phyloP scores from a whole-genome alignment of 805 yeast genomes.

The Yamadazyma akitaensis region DNA sequence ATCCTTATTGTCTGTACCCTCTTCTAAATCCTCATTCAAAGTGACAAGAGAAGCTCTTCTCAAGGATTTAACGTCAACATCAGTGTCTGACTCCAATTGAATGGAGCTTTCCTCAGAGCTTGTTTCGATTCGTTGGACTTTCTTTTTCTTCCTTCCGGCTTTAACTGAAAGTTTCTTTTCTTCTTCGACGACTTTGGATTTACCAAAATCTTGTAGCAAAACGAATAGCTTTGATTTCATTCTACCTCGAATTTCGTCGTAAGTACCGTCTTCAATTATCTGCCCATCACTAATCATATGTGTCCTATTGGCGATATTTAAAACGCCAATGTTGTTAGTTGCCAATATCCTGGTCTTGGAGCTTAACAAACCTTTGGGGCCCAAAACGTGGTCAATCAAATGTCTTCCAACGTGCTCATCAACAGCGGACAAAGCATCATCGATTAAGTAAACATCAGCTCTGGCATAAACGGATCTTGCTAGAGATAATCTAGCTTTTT shows the following conservation, averaged over 20 bases:
- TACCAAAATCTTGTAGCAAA: conserved; percentile 62
- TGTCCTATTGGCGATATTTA: conserved; percentile 69
- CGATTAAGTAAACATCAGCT: conserved; percentile 86
- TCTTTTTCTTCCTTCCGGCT: conserved; percentile 20
- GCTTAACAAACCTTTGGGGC: conserved; percentile 72
- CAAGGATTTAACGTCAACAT: conserved; percentile 34
- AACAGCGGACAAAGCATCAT: conserved; percentile 93
- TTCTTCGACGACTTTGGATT: conserved; percentile 17
- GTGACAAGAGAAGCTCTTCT: conserved; percentile 65
- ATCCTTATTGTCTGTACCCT: conserved; percentile 26
- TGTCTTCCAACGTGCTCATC: conserved; percentile 96
- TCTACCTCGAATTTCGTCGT: conserved; percentile 46
- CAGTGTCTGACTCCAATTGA: conserved; percentile 32
- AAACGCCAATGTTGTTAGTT: conserved; percentile 81
- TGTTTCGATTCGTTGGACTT: conserved; percentile 6
- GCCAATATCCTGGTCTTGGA: conserved; percentile 76
- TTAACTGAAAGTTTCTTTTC: conserved; percentile 11
- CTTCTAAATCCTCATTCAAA: conserved; percentile 36
- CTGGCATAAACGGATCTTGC: conserved; percentile 96
- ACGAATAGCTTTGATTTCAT: conserved; percentile 48
- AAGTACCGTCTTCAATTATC: conserved; percentile 64
- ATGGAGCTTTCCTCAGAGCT: conserved; percentile 18
- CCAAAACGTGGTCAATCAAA: conserved; percentile 76
- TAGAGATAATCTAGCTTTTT: conserved; percentile 89
- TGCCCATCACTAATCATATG: conserved; percentile 68